Conservation (phyloP, 2,329 filamentous ascomycete species). For the Talaromyces sp. region DNA sequence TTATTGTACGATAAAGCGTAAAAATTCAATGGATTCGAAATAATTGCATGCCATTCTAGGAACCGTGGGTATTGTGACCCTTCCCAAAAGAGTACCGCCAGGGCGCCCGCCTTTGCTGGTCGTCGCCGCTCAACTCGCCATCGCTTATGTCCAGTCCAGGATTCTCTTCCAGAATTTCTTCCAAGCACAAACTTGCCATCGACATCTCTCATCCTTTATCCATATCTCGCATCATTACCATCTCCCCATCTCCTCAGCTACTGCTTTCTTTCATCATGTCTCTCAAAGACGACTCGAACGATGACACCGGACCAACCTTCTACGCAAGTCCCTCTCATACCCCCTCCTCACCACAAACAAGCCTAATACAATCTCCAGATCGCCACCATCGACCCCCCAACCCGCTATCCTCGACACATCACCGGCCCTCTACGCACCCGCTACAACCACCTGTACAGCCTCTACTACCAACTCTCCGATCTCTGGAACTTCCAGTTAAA, state of each 20-base stretch:
- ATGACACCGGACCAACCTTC: not conserved
- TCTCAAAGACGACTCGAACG: not conserved
- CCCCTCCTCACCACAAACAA: not conserved
- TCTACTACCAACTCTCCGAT: slow-evolving; percentile 13
- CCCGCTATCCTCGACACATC: slow-evolving; percentile 5
- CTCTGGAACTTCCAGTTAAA: slow-evolving; percentile 17
- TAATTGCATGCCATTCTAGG: too few relatives aligned
- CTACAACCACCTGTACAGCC: slow-evolving; percentile 11
- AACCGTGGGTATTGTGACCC: not conserved
- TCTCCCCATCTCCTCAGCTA: not conserved
- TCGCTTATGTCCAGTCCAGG: not conserved
- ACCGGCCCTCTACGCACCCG: slow-evolving; percentile 1
- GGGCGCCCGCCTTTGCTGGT: not conserved
- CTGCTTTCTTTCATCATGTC: not conserved
- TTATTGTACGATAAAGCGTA: not conserved
- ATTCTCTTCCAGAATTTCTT: not conserved
- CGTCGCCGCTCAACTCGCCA: not conserved
- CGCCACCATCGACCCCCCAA: slow-evolving; percentile 7
- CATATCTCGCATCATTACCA: not conserved
- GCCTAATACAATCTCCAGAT: slow-evolving; percentile 6
- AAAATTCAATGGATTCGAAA: not conserved
- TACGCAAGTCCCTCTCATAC: not conserved
- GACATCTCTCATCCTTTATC: not conserved
- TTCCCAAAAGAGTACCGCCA: not conserved
- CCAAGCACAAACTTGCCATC: not conserved